Conservation (phyloP, 371 early-diverging fungal genomes). For the Lichtheimia hyalospora region DNA sequence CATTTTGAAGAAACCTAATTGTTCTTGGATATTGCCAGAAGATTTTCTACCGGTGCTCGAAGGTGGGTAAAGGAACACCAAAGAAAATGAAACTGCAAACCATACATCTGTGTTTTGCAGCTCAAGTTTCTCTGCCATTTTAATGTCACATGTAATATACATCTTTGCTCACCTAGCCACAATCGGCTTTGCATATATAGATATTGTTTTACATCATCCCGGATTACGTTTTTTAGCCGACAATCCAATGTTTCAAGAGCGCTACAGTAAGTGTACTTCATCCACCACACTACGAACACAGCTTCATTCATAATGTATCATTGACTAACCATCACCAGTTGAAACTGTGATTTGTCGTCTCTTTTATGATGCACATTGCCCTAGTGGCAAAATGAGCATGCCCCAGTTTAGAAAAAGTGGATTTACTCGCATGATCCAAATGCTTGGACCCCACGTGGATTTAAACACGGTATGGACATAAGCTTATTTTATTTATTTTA, state of each 20-base stretch:
- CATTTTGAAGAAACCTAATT: constrained; percentile 27
- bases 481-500: too few species aligned
- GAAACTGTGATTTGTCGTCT: constrained; percentile 85
- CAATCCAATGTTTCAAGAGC: constrained; percentile 78
- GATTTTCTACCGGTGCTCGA: constrained; percentile 51
- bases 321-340: constrained; percentile 20
- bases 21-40: constrained; percentile 37
- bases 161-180: not conserved
- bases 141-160: not conserved
- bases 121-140: not conserved
- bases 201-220: constrained; percentile 77
- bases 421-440: constrained; percentile 58
- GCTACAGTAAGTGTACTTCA: constrained; percentile 64
- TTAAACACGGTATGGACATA: constrained; percentile 61
- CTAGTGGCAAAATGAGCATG: constrained; percentile 71
- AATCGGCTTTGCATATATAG: constrained; percentile 14
- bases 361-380: constrained; percentile 71
- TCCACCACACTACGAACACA: too few species aligned
- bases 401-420: constrained; percentile 65
- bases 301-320: not conserved
- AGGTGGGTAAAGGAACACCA: constrained; percentile 20
- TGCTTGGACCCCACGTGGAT: constrained; percentile 71
- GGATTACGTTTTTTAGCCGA: constrained; percentile 81
- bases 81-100: too few species aligned
- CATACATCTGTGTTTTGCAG: too few species aligned